phyloP scores from a whole-genome alignment of 1,139 yeast genomes.

The Kurtzmaniella quercitrusa region DNA sequence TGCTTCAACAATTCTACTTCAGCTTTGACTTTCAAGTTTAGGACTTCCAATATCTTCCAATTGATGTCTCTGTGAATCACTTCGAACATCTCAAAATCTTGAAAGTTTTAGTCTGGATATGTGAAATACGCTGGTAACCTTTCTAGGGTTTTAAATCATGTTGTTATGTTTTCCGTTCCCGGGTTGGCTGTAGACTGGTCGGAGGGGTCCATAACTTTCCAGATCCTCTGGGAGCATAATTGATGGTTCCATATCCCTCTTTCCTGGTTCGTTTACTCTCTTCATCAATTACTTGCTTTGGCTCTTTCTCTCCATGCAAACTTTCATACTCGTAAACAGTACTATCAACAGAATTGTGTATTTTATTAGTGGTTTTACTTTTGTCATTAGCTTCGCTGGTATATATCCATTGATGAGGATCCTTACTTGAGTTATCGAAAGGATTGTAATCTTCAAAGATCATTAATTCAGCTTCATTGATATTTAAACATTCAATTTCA shows the following conservation, averaged over 20 bases:
- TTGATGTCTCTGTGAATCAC: no score
- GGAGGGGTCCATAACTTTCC: constrained; percentile 51
- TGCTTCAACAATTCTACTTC: no score
- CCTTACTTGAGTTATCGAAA: constrained; percentile 19
- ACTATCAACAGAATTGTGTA: constrained; percentile 38
- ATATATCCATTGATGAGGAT: constrained; percentile 27
- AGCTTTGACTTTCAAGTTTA: no score
- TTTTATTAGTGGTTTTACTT: constrained; percentile 18
- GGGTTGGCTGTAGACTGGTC: not conserved
- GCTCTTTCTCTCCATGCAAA: constrained; percentile 1
- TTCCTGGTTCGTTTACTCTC: constrained; percentile 18
- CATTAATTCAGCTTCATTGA: constrained; percentile 49
- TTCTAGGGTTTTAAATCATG: no score
- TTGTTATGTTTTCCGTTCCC: not conserved
- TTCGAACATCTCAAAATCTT: no score
- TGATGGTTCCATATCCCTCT: constrained; percentile 42
- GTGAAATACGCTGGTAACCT: no score
- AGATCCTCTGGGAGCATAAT: constrained; percentile 51
- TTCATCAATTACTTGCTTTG: not conserved
- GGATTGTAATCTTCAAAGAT: constrained; percentile 37
- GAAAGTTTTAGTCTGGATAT: no score
- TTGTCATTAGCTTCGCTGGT: constrained; percentile 19
- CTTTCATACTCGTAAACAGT: constrained; percentile 19
- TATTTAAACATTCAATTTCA: constrained; percentile 47
- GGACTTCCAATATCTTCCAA: no score